phyloP scores from a whole-genome alignment of 768 basidiomycete species.

The Lactifluus hygrophoroides region DNA sequence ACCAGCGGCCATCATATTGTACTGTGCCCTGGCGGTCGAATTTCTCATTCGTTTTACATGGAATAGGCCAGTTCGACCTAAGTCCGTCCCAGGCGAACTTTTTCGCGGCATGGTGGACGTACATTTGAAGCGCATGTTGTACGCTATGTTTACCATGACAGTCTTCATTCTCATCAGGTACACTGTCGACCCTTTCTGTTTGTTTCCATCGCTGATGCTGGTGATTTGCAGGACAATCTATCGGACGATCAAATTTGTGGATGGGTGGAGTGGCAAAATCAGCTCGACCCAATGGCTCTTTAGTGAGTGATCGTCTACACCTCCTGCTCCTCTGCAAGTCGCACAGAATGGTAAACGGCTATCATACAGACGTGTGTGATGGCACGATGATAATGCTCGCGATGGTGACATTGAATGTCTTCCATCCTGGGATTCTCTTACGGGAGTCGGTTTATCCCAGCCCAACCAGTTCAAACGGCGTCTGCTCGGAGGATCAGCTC shows the following conservation, averaged over 20 bases:
- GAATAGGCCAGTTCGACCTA: conserved; percentile 3
- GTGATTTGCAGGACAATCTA: conserved; percentile 6
- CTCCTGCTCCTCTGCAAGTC: too few relatives aligned
- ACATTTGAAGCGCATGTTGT: not conserved
- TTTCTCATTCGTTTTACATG: conserved; percentile 3
- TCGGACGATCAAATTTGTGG: conserved; percentile 11
- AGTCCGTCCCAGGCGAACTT: not conserved
- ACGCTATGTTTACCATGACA: conserved; percentile 13
- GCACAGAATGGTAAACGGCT: not conserved
- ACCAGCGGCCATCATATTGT: conserved; percentile 8
- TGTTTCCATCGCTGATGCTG: not conserved
- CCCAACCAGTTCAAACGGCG: too few relatives aligned
- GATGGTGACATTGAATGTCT: conserved; percentile 12
- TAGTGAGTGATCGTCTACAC: not conserved
- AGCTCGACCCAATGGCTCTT: conserved; percentile 11
- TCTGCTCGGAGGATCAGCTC: too few relatives aligned
- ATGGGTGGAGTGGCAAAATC: conserved; percentile 9
- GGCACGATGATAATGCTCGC: conserved; percentile 12
- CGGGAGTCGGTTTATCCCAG: too few relatives aligned
- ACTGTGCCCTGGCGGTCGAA: conserved; percentile 8
- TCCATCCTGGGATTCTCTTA: conserved; percentile 6
- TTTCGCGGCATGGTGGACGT: not conserved
- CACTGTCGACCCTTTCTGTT: not conserved
- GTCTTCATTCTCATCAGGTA: conserved; percentile 15
- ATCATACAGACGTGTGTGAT: conserved; percentile 10